Percentiles rank a stretch among this genome's conserved stretches.
phyloP scores from a whole-genome alignment of 2,329 filamentous ascomycete species.

The Fusarium albidum region DNA sequence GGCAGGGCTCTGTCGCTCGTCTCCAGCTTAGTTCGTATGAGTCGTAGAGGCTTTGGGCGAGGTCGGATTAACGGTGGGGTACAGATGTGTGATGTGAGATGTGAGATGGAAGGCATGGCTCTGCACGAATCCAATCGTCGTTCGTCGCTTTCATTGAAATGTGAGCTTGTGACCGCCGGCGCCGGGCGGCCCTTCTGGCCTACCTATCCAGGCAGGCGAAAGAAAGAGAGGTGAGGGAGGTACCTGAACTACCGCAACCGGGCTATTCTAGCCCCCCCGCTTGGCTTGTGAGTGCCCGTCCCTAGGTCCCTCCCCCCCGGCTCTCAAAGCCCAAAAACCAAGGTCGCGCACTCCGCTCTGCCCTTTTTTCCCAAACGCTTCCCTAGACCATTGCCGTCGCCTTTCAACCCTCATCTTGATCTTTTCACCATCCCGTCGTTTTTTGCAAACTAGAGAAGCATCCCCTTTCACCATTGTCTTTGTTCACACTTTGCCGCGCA shows the following conservation, averaged over 20 bases:
- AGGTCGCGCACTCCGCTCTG: constrained; percentile 18
- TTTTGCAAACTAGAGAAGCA: neutral
- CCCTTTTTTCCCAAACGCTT: constrained; percentile 19
- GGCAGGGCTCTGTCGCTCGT: constrained; percentile 10
- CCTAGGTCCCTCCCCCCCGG: neutral
- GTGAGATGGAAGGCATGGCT: constrained; percentile 13
- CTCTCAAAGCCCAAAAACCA: constrained; percentile 28
- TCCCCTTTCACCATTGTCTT: neutral
- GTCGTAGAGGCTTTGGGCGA: constrained; percentile 12
- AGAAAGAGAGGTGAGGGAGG: constrained; percentile 6
- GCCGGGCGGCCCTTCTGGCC: constrained; percentile 23
- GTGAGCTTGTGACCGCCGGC: constrained; percentile 37
- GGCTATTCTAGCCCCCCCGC: constrained; percentile 9
- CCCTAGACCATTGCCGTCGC: constrained; percentile 23
- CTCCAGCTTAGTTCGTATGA: constrained; percentile 10
- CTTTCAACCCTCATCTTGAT: constrained; percentile 16
- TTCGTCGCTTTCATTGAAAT: constrained; percentile 31
- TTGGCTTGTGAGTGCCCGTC: constrained; percentile 12
- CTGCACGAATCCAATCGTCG: constrained; percentile 16
- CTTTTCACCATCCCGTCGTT: constrained; percentile 6
- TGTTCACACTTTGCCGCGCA: neutral
- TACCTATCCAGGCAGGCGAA: neutral
- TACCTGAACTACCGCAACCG: constrained; percentile 29
- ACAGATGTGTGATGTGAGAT: constrained; percentile 10
- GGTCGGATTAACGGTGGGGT: constrained; percentile 21